A percentile compares a stretch with the other conserved stretches of the same genome.
phyloP scores from a whole-genome alignment of 106 monocot species.

The Dendrobium huoshanense region DNA sequence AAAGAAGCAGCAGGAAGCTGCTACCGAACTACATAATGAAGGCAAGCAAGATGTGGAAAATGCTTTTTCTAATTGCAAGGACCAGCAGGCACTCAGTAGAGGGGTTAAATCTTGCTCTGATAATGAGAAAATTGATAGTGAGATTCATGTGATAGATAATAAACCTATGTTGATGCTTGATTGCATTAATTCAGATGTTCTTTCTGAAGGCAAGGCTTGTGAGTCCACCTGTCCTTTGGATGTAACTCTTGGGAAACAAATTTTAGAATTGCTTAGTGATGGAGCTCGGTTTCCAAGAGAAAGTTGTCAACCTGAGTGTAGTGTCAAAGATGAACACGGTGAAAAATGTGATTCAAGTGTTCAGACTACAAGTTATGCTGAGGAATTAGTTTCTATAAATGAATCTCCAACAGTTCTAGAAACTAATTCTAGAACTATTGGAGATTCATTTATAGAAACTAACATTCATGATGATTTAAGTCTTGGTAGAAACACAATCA shows the following conservation, averaged over 20 bases:
- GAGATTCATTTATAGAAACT: not conserved
- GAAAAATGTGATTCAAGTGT: not conserved
- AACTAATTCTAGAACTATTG: not conserved
- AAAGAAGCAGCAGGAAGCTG: constrained; percentile 11
- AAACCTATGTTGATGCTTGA: not conserved
- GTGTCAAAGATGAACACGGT: not conserved
- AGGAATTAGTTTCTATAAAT: no score
- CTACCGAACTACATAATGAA: not conserved
- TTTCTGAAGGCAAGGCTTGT: not conserved
- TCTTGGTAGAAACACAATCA: not conserved
- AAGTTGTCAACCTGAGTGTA: not conserved
- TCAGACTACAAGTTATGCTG: not conserved
- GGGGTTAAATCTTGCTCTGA: not conserved
- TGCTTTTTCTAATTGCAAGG: not conserved
- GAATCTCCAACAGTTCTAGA: no score
- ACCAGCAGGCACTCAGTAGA: not conserved
- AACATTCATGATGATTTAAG: not conserved
- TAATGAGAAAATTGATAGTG: not conserved
- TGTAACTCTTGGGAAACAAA: not conserved
- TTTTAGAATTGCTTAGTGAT: not conserved
- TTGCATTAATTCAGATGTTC: not conserved
- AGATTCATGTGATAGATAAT: not conserved
- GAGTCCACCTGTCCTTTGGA: not conserved
- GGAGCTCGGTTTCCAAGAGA: not conserved
- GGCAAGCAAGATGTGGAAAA: no score